These are phyloP conservation scores for Lathyrus sativus DNA, from an alignment of 306 rosid genomes.

Conservation along the genomic window DNA sequence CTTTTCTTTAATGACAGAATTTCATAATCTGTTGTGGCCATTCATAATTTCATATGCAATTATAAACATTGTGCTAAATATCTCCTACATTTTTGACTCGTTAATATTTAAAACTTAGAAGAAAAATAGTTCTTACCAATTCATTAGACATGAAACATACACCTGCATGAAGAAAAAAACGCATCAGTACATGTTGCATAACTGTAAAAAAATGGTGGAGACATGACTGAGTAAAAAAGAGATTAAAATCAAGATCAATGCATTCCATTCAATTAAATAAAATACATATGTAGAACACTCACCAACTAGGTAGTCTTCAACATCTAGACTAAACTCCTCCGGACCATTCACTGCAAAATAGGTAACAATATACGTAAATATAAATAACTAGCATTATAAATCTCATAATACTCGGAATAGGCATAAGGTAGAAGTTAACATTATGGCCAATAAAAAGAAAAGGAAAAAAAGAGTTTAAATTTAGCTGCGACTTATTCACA, in stretches of 20 bases:
- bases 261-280: not conserved
- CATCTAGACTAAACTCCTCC: constrained; percentile 77
- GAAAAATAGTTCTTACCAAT: constrained; percentile 61
- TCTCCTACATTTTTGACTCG: constrained; percentile 13
- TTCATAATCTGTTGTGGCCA: constrained; percentile 13
- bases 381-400: not conserved
- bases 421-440: constrained; percentile 3
- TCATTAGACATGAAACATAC: constrained; percentile 96
- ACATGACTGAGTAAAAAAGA: constrained; percentile 6
- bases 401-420: constrained; percentile 1
- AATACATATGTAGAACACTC: constrained; percentile 39
- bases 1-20: constrained; percentile 13
- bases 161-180: constrained; percentile 57
- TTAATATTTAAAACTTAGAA: constrained; percentile 1
- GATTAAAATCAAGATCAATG: constrained; percentile 1
- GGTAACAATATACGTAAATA: constrained; percentile 25
- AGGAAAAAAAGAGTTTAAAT: not conserved
- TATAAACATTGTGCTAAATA: constrained; percentile 10
- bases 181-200: constrained; percentile 33
- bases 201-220: constrained; percentile 5
- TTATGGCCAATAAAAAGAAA: not conserved
- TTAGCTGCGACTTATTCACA: not conserved
- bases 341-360: constrained; percentile 65
- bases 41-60: no score
- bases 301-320: constrained; percentile 93